A percentile compares a stretch with the other conserved stretches of the same genome.
Conservation (phyloP, 441 rosid genomes). For the Rhodomyrtus psidioides region DNA sequence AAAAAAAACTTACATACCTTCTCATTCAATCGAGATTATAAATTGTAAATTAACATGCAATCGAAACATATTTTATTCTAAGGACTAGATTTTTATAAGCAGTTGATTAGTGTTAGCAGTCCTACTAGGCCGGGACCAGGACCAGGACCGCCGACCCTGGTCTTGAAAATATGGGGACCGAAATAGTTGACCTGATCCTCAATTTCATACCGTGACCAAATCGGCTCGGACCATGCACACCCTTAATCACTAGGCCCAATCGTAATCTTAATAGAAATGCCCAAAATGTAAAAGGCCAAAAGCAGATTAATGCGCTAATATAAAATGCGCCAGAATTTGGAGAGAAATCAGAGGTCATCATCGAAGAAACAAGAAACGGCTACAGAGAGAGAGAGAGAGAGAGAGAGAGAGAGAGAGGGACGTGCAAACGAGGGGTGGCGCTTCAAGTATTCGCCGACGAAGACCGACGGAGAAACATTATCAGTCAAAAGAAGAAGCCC, state of each 20-base stretch:
- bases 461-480: neutral
- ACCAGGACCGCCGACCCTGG: no score
- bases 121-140: no score
- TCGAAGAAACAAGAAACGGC: neutral
- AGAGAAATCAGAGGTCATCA: neutral
- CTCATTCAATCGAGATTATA: no score
- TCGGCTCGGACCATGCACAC: no score
- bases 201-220: no score
- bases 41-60: no score
- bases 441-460: neutral
- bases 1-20: no score
- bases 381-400: neutral
- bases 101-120: no score
- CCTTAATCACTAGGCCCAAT: neutral
- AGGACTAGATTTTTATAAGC: no score
- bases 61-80: no score
- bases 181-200: no score
- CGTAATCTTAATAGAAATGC: neutral
- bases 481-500: neutral
- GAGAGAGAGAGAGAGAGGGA: neutral
- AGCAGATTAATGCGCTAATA: neutral
- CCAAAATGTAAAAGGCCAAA: neutral
- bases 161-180: no score
- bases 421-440: neutral
- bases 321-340: neutral